Evolutionary conservation across 352 stramenopile species (phyloP), one percentile per base, ranked within the genome.

Genomic region (Phytophthora hybrid): DNA sequence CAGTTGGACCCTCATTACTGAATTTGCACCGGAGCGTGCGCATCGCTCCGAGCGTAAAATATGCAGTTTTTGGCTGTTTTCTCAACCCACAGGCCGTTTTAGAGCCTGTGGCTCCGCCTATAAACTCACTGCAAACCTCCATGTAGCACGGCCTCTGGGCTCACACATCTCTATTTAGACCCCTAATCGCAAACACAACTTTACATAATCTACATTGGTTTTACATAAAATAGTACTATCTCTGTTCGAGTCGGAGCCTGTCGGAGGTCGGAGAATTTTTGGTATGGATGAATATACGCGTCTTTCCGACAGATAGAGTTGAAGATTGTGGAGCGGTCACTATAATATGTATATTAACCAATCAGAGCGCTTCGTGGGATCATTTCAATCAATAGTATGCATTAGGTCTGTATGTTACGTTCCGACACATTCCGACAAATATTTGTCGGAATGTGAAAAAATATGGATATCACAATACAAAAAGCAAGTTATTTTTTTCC

Each of bases 51-150:
- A 37, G 51, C n/a, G 4, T 8, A 57, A n/a, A 57, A 54, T 29
- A 1, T n/a, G 29, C 18, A 5, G 26, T 47, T 47, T 59, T 59
- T 59, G 5, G 29, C 29, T 18, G 53, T 59, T 59, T 59, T 59
- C 16, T 59, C 53, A 31, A n/a, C 46, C 8, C 7, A 29, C 8
- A 31, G 46, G 9, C 9, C n/a, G 46, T 53, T 53, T 53, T 16
- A 31, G 6, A 53, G 46, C n/a, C 46, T 53, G 46, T 29, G n/a
- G 46, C n/a, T 14, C 1, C 18, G 46, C 7, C 18, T 53, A 53
- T 26, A 53, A 53, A 29, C 7, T 53, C 13, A 9, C n/a, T 29
- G 14, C 9, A 53, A 29, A 13, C 14, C 9, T 0, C n/a, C 13
- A n/a, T 21, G 7, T 53, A 2, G 6, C 19, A 13, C 46, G n/a